Conservation (phyloP, 1,139 yeast species). For the Candida pseudoviswanathii region DNA sequence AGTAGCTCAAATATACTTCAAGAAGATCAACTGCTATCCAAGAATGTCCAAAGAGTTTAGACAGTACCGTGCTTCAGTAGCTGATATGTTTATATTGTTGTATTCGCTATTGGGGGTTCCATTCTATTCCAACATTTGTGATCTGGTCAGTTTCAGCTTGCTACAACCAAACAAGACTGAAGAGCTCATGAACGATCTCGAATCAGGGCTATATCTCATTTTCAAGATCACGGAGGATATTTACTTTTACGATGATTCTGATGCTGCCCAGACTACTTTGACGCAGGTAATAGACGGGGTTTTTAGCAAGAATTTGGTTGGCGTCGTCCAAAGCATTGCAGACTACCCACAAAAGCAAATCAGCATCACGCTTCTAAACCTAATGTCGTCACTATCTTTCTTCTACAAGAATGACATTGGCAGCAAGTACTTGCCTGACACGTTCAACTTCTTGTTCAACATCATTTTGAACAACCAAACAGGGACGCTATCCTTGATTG, state of each 20-base stretch:
- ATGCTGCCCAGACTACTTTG: conserved; percentile 21
- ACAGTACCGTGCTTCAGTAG: conserved; percentile 69
- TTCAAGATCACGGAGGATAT: conserved; percentile 55
- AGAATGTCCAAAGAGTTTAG: conserved; percentile 48
- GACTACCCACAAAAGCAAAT: conserved; percentile 13
- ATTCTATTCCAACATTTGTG: conserved; percentile 53
- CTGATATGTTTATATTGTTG: conserved; percentile 71
- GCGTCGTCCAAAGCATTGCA: conserved; percentile 18
- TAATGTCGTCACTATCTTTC: conserved; percentile 55
- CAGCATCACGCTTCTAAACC: conserved; percentile 16
- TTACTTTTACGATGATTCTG: conserved; percentile 42
- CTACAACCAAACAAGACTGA: conserved; percentile 9
- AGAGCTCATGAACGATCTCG: conserved; percentile 44
- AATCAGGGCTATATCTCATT: conserved; percentile 68
- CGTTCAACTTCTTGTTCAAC: conserved; percentile 51
- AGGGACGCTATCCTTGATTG: conserved; percentile 32
- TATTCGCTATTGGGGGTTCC: conserved; percentile 65
- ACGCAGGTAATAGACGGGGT: conserved; percentile 29
- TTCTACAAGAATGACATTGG: conserved; percentile 48
- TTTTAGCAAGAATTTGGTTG: conserved; percentile 29
- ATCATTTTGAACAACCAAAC: conserved; percentile 28
- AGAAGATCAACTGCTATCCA: conserved; percentile 44
- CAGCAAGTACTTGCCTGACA: conserved; percentile 39
- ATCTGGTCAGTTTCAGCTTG: conserved; percentile 35
- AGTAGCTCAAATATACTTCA: conserved; percentile 63